phyloP scores from a whole-genome alignment of 2,329 filamentous ascomycete genomes.

The Juglanconis juglandina region DNA sequence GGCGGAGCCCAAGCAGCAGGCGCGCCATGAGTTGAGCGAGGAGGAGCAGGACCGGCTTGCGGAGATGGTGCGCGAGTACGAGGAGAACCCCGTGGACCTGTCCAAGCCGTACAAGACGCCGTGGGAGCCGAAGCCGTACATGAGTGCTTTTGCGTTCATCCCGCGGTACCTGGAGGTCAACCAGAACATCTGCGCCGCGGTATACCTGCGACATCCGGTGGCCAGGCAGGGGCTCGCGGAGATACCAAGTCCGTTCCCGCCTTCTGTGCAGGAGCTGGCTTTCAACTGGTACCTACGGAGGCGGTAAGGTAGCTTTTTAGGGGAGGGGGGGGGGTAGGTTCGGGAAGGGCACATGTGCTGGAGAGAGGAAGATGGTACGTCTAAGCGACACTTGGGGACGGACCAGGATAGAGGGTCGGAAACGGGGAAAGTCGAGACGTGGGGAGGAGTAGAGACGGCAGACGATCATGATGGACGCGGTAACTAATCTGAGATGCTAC shows the following conservation, averaged over 20 bases:
- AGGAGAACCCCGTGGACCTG: conserved; percentile 72
- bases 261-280: conserved; percentile 70
- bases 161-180: conserved; percentile 96
- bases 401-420: too few relatives aligned
- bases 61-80: conserved; percentile 57
- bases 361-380: too few relatives aligned
- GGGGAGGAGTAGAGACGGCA: not conserved
- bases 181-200: conserved; percentile 91
- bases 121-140: conserved; percentile 81
- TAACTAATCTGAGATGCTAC: not conserved
- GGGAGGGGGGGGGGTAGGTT: not conserved
- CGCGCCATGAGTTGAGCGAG: conserved; percentile 31
- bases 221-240: conserved; percentile 77
- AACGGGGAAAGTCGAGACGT: not conserved
- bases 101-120: conserved; percentile 85
- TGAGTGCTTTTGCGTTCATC: conserved; percentile 92
- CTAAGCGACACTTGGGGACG: not conserved
- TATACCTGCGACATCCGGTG: conserved; percentile 92
- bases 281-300: conserved; percentile 93
- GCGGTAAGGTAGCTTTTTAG: conserved; percentile 46
- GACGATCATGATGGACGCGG: not conserved
- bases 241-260: conserved; percentile 77
- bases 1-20: not conserved
- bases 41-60: conserved; percentile 53
- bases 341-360: too few relatives aligned